Conservation (phyloP, 257 asterid genomes). For the Solanum bulbocastanum region DNA sequence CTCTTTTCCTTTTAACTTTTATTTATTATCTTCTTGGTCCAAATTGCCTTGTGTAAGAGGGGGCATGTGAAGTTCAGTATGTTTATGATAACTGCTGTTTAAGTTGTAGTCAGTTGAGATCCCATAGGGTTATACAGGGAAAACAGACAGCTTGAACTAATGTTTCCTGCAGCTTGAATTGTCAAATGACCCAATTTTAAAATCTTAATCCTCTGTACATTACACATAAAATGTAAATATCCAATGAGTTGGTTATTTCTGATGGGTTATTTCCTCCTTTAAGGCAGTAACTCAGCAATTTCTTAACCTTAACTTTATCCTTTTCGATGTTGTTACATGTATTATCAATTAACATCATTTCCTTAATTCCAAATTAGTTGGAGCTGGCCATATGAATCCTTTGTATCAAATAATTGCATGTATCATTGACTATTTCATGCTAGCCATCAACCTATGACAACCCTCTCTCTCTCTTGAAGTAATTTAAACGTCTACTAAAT, state of each 20-base stretch:
- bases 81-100: neutral
- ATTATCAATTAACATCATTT: neutral
- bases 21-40: neutral
- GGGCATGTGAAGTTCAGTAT: neutral
- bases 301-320: neutral
- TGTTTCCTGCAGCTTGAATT: neutral
- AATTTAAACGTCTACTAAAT: neutral
- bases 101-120: neutral
- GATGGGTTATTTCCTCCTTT: neutral
- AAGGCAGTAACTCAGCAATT: neutral
- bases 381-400: neutral
- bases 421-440: neutral
- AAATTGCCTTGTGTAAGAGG: neutral
- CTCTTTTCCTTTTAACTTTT: neutral
- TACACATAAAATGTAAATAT: neutral
- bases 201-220: neutral
- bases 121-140: neutral
- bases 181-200: neutral
- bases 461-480: neutral
- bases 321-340: neutral
- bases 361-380: neutral
- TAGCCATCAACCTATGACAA: neutral
- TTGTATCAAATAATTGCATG: neutral
- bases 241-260: neutral
- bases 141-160: neutral